Conservation (phyloP, 1,284 basidiomycete genomes). For the Ganoderma multipileum region DNA sequence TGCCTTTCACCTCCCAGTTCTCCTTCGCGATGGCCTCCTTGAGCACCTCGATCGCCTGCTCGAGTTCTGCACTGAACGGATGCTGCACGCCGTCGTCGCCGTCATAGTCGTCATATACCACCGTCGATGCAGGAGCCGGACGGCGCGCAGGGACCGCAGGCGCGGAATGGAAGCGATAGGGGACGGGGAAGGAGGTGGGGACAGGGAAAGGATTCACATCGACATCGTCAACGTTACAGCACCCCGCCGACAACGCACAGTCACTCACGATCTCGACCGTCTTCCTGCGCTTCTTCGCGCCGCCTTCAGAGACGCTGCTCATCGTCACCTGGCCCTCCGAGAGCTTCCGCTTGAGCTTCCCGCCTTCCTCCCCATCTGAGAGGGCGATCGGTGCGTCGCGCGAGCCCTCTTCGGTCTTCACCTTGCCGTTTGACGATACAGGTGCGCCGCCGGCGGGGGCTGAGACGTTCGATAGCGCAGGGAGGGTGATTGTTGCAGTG, state of each 20-base stretch:
- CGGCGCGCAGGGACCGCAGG: conserved; percentile 9
- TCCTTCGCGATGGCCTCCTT: conserved; percentile 67
- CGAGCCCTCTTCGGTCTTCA: conserved; percentile 41
- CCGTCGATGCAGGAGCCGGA: background rate
- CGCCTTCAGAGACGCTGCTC: conserved; percentile 24
- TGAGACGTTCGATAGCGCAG: conserved; percentile 28
- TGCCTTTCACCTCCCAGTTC: conserved; percentile 81
- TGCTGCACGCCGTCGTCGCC: conserved; percentile 44
- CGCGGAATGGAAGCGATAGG: background rate
- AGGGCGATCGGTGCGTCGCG: conserved; percentile 62
- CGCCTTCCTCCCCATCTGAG: conserved; percentile 45
- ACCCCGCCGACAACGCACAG: background rate
- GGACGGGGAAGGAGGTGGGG: conserved; percentile 25
- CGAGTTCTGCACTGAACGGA: conserved; percentile 73
- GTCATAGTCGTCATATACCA: background rate
- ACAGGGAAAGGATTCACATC: background rate
- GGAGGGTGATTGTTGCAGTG: conserved; percentile 36
- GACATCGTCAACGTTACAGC: background rate
- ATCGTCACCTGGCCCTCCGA: conserved; percentile 22
- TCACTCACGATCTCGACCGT: conserved; percentile 65
- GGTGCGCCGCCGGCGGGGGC: conserved; percentile 30
- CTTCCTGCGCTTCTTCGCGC: conserved; percentile 66
- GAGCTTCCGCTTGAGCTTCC: conserved; percentile 41
- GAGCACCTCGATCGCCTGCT: conserved; percentile 66
- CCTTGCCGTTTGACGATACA: conserved; percentile 17